Conservation (phyloP, 1,284 basidiomycete genomes). For the Rhodotorula mucilaginosa region DNA sequence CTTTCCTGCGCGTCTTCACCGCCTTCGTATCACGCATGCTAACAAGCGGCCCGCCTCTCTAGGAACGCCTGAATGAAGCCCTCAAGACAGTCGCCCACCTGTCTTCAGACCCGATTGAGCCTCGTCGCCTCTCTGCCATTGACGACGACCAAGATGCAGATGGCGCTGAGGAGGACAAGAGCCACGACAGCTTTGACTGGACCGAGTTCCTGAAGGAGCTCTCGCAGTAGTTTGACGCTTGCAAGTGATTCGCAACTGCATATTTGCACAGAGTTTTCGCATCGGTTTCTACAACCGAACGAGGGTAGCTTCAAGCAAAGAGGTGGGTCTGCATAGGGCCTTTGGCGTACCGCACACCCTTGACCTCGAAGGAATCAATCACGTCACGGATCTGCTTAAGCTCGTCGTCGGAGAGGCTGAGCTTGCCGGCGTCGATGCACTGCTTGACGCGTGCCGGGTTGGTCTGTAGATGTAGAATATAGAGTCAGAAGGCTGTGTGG, state of each 20-base stretch:
- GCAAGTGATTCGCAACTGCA: neutral
- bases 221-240: neutral
- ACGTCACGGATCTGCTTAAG: conserved; percentile 40
- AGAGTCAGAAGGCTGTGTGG: neutral
- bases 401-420: conserved; percentile 42
- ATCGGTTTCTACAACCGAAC: too few relatives aligned
- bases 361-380: conserved; percentile 30
- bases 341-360: conserved; percentile 39
- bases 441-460: conserved; percentile 46
- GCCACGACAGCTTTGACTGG: neutral
- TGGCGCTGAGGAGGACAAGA: neutral
- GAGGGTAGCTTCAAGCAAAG: neutral
- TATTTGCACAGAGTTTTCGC: too few relatives aligned
- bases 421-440: conserved; percentile 42
- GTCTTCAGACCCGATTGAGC: neutral
- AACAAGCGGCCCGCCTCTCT: too few relatives aligned
- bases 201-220: neutral
- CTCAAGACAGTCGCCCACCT: too few relatives aligned
- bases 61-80: too few relatives aligned
- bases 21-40: too few relatives aligned
- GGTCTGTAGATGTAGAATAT: conserved; percentile 27
- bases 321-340: conserved; percentile 15
- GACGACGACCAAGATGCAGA: neutral
- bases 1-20: too few relatives aligned
- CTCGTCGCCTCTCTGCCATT: neutral